Base-by-base conservation (phyloP, 345 rosid species). In the Hypericum androsaemum region DNA sequence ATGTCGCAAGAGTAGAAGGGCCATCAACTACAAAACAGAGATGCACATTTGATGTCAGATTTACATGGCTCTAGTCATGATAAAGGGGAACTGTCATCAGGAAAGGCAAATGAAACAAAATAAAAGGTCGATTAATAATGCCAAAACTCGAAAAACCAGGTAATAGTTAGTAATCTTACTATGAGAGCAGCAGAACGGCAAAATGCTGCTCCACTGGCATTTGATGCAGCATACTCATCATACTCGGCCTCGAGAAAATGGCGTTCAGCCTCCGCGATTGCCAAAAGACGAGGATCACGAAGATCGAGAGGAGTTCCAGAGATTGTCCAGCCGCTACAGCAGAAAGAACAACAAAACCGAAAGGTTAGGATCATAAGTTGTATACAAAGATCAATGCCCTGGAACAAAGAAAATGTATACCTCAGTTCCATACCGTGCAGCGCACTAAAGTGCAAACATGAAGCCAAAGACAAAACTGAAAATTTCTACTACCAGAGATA, bases 241-340 rank as follows among this genome's bases (percentile, higher is more conserved):
- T 92, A 83, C 35, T 88, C 97, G 2, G 77, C 71, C 68, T 92
- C 97, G 64, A 88, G 60, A 70, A 92, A 71, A 70, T 85, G 90
- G 6, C 77, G 86, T 58, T 92, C 98, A 13, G 95, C 90, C 76
- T 92, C 95, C 13, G 95, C 90, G 17, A 92, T 83, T 22, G 90
- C 95, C 57, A 85, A 53, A 50, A 88, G 70, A 56, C 74, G 98
- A 69, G 94, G 95, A 68, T 92, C 95, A n/a, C 62, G 71, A 62
- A 88, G 58, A 67, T 88, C 90, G 69, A 85, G 53, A 54, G 88
- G 80, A 58, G 78, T 76, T 39, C 97, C 98, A 22, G 95, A 83
- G 51, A 88, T 74, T 41, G 83, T 88, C 98, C 95, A 88, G 53
- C 94, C 94, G 66, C 88, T 89, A 48, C 97, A 85, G 70, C 59